A percentile compares a stretch with the other conserved stretches of the same genome.
Conservation (phyloP, 1,139 yeast species). For the Suzukiozyma palmioleophila region DNA sequence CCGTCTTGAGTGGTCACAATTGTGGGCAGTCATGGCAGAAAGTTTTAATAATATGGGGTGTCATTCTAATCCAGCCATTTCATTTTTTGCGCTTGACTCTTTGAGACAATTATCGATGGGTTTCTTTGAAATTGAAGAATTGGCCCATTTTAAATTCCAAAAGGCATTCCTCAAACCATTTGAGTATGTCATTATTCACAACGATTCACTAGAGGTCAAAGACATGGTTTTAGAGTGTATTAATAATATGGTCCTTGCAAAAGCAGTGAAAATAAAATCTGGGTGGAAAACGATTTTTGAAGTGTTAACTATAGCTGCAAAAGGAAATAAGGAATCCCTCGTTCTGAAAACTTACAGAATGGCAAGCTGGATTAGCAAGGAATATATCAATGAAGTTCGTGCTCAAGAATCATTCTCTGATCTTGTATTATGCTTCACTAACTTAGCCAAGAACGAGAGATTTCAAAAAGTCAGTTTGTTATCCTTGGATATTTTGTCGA, state of each 20-base stretch:
- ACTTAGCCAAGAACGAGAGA: conserved; percentile 76
- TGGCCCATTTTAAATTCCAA: conserved; percentile 93
- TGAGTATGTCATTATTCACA: conserved; percentile 70
- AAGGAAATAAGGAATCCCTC: conserved; percentile 49
- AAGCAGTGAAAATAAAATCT: conserved; percentile 72
- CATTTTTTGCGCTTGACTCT: conserved; percentile 89
- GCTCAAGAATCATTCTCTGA: conserved; percentile 73
- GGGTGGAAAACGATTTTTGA: conserved; percentile 94
- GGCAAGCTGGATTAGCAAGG: conserved; percentile 58
- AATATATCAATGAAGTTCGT: conserved; percentile 60
- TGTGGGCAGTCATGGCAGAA: conserved; percentile 92
- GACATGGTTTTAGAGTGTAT: conserved; percentile 91
- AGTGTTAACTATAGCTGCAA: conserved; percentile 66
- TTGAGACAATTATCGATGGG: conserved; percentile 89
- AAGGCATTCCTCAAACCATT: conserved; percentile 91
- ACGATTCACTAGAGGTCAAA: conserved; percentile 66
- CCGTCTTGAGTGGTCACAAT: conserved; percentile 92
- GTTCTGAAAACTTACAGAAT: conserved; percentile 62
- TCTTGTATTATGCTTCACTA: conserved; percentile 72
- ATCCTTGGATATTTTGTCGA: conserved; percentile 71
- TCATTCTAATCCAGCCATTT: conserved; percentile 69
- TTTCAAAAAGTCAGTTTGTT: conserved; percentile 80
- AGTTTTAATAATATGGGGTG: conserved; percentile 86
- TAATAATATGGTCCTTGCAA: conserved; percentile 77
- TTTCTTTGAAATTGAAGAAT: conserved; percentile 88